phyloP scores from a whole-genome alignment of 192 early-diverging fungal species.

The Coemansia sp. region DNA sequence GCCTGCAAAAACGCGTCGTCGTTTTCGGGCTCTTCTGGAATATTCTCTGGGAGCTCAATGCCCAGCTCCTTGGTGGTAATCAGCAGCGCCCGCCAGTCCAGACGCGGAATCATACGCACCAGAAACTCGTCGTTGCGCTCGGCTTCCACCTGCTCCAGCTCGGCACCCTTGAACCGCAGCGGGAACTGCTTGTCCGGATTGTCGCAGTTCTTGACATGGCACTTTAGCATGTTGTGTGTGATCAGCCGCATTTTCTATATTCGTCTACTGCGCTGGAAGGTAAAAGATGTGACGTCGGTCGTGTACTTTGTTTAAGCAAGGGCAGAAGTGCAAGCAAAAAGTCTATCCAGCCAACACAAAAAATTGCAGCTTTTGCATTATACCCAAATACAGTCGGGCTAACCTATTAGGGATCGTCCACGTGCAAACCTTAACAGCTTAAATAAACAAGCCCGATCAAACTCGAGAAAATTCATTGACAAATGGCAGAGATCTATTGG shows the following conservation, averaged over 20 bases:
- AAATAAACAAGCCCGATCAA: background rate
- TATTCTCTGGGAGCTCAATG: conserved; percentile 20
- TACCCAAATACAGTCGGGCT: background rate
- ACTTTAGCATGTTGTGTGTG: conserved; percentile 98
- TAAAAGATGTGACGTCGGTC: background rate
- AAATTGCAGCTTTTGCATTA: background rate
- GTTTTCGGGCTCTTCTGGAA: conserved; percentile 29
- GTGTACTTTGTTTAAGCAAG: too few relatives aligned
- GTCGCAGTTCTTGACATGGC: conserved; percentile 95
- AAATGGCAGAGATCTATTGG: background rate
- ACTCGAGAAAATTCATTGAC: background rate
- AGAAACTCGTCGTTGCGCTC: conserved; percentile 87
- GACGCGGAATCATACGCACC: conserved; percentile 71
- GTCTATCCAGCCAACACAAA: background rate
- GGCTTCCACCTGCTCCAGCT: conserved; percentile 82
- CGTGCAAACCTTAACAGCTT: background rate
- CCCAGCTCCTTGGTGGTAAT: conserved; percentile 64
- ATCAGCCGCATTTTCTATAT: conserved; percentile 74
- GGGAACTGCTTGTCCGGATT: conserved; percentile 81
- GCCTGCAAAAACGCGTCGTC: conserved; percentile 60
- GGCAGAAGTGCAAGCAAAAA: background rate
- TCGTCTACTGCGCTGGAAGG: background rate
- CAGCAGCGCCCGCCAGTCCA: conserved; percentile 75
- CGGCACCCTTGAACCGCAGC: conserved; percentile 77
- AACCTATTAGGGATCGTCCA: background rate